Percentiles rank a stretch among this genome's conserved stretches.
These are phyloP conservation scores for Tolypocladium amazonense DNA, from an alignment of 2,329 filamentous ascomycete species.

Conservation along the genomic window DNA sequence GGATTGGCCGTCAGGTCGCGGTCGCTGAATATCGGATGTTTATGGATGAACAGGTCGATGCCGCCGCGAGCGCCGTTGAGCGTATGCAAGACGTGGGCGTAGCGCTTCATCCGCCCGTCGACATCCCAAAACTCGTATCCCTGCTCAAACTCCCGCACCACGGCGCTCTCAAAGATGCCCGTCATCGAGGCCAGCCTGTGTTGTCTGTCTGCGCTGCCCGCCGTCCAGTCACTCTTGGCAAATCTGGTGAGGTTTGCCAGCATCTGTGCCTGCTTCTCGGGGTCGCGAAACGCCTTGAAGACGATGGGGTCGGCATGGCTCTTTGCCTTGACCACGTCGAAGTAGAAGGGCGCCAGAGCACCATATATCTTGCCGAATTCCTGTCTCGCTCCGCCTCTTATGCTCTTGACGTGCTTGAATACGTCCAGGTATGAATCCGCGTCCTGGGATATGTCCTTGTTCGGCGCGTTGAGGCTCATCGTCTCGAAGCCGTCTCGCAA, in stretches of 20 bases:
- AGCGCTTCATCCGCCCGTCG: constrained; percentile 78
- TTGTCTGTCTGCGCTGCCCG: constrained; percentile 61
- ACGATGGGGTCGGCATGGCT: constrained; percentile 72
- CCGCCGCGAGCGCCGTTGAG: constrained; percentile 73
- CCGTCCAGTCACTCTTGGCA: constrained; percentile 66
- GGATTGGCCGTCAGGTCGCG: constrained; percentile 57
- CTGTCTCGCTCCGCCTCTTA: constrained; percentile 73
- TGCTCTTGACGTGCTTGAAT: constrained; percentile 61
- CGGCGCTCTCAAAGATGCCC: constrained; percentile 80
- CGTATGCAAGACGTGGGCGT: constrained; percentile 73
- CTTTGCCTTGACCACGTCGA: constrained; percentile 62
- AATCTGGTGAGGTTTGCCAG: constrained; percentile 72
- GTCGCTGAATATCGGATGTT: constrained; percentile 73
- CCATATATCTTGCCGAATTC: constrained; percentile 88
- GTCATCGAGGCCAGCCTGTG: constrained; percentile 66
- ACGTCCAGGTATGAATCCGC: constrained; percentile 56
- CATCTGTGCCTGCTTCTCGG: constrained; percentile 84
- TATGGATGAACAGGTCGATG: constrained; percentile 78
- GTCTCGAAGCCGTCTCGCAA: constrained; percentile 68
- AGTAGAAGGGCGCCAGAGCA: constrained; percentile 81
- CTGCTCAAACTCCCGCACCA: constrained; percentile 83
- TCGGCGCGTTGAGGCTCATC: constrained; percentile 42
- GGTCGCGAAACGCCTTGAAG: constrained; percentile 79
- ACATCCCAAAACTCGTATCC: constrained; percentile 85
- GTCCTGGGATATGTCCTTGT: constrained; percentile 41